Base-by-base conservation (phyloP, 768 basidiomycete genomes). In the Lactarius tabidus region DNA sequence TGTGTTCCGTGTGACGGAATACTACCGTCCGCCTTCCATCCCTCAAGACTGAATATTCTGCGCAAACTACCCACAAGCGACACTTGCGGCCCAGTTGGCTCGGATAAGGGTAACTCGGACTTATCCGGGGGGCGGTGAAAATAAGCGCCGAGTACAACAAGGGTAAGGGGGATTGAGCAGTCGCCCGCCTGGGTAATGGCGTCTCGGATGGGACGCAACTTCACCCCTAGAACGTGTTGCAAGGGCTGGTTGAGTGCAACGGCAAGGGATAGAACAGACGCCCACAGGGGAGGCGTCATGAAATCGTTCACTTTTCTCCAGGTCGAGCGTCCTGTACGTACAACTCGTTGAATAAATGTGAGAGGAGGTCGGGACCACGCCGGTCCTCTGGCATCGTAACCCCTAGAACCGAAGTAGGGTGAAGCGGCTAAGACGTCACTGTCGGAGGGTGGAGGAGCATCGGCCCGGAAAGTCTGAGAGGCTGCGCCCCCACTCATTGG, bases 121-220 rank as follows among this genome's bases (percentile, higher is more conserved):
- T 57, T 33, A 2, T 51, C 62, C 1, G 77, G 76, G 12, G 79
- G 78, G 0, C 77, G 78, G 73, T 85, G 90, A 76, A 96, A 96
- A 79, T 95, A 97, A 17, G 91, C 93, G 10, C 95, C 95, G 51
- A 98, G 86, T 9, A 96, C 93, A 63, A 97, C 82, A 26, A 97
- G 78, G 2, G 95, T 97, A 28, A 97, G 72, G 0, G 95, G 96
- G 65, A 97, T 88, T 10, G 89, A 87, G 65, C 91, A 93, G 64
- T 81, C 84, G 1, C 93, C 91, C 1, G 89, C 86, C 17, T 79
- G 77, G 3, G 77, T 78, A 57, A 94, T 74, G 0, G 91, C 87
- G 29, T 85, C 82, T 70, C 85, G 88, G 66, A 93, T 72, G 0
- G 89, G 85, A 31, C 77, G 79, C 73, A 91, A 78, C 67, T 86